phyloP scores from a whole-genome alignment of 208 protist species.

The Trichomonas tenax region DNA sequence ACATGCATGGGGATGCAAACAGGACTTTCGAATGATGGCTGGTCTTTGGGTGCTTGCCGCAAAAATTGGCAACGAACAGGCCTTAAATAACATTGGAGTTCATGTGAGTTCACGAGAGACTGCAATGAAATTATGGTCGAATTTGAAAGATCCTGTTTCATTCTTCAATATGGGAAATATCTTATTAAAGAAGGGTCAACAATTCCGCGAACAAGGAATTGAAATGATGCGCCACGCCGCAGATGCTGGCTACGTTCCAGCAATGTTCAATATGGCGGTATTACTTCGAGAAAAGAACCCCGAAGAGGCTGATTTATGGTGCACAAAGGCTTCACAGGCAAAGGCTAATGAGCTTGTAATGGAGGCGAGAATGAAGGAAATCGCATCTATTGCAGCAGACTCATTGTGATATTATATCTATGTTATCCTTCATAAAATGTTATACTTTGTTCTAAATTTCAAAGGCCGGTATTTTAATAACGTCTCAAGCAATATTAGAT shows the following conservation, averaged over 20 bases:
- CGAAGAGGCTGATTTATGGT: neutral
- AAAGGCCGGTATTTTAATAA: too few relatives aligned
- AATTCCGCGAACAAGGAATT: neutral
- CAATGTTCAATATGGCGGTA: neutral
- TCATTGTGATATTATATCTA: neutral
- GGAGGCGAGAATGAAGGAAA: neutral
- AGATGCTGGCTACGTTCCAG: neutral
- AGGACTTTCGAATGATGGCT: neutral
- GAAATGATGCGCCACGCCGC: neutral
- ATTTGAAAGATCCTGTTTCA: neutral
- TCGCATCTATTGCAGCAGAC: neutral
- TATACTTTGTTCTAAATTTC: too few relatives aligned
- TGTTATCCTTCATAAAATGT: too few relatives aligned
- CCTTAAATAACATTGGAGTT: neutral
- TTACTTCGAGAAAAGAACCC: neutral
- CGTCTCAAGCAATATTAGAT: too few relatives aligned
- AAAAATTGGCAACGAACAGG: neutral
- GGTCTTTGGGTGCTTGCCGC: neutral
- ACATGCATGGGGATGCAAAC: neutral
- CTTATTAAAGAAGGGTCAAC: neutral
- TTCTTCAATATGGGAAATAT: neutral
- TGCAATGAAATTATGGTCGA: neutral
- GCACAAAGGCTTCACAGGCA: neutral
- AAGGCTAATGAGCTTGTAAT: neutral
- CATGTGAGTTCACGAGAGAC: neutral